phyloP scores from a whole-genome alignment of 176 grass and related monocot genomes.

The Zea luxurians region DNA sequence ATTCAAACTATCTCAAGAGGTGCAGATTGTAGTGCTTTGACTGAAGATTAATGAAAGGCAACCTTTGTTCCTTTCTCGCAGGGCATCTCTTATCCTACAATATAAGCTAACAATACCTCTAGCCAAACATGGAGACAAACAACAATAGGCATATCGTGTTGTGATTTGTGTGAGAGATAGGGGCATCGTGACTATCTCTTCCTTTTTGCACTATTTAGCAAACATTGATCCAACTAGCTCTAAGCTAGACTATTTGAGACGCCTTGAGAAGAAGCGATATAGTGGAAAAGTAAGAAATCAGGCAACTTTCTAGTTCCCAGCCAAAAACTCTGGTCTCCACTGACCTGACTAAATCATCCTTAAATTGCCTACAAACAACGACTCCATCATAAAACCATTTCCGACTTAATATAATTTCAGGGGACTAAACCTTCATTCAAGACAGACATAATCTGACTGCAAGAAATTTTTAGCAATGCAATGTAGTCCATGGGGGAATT shows the following conservation, averaged over 20 bases:
- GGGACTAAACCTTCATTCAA: not conserved
- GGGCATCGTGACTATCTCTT: too few relatives aligned
- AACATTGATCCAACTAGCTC: not conserved
- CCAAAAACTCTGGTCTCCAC: not conserved
- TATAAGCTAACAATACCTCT: too few relatives aligned
- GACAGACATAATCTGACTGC: not conserved
- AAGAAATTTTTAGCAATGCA: not conserved
- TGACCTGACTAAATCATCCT: not conserved
- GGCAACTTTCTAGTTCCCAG: not conserved
- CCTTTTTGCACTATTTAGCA: too few relatives aligned
- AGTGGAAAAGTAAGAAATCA: not conserved
- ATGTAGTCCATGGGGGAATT: constrained; percentile 21
- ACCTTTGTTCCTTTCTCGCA: not conserved
- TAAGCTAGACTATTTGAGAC: too few relatives aligned
- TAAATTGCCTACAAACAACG: not conserved
- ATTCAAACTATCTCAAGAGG: not conserved
- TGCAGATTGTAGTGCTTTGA: not conserved
- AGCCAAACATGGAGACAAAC: too few relatives aligned
- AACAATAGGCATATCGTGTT: too few relatives aligned
- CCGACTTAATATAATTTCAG: not conserved
- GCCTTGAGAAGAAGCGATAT: not conserved
- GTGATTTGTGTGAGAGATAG: too few relatives aligned
- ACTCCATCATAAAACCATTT: not conserved
- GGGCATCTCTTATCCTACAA: too few relatives aligned
- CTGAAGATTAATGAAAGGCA: not conserved